phyloP scores from a whole-genome alignment of 2,329 filamentous ascomycete genomes.

The Aspergillus udagawae region DNA sequence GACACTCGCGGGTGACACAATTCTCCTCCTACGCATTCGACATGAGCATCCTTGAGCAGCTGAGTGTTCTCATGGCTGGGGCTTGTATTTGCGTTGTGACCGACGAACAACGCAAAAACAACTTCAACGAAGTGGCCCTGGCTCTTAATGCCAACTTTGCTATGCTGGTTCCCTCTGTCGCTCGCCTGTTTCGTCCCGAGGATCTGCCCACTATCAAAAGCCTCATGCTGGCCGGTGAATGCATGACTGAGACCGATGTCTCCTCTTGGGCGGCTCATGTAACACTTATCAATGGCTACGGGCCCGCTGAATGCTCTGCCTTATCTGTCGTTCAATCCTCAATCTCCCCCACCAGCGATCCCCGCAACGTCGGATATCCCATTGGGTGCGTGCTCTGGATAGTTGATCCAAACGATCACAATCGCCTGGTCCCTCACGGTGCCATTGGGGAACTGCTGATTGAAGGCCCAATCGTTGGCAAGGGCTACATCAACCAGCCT shows the following conservation, averaged over 20 bases:
- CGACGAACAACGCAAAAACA: conserved; percentile 38
- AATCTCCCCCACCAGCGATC: neutral
- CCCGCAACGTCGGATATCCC: conserved; percentile 16
- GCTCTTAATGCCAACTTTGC: conserved; percentile 38
- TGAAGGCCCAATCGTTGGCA: conserved; percentile 40
- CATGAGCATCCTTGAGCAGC: conserved; percentile 28
- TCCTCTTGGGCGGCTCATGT: neutral
- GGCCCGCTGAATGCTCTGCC: conserved; percentile 6
- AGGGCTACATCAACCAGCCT: conserved; percentile 36
- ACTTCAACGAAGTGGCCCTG: conserved; percentile 15
- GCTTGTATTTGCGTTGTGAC: conserved; percentile 44
- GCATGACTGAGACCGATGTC: conserved; percentile 4
- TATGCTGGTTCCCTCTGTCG: conserved; percentile 54
- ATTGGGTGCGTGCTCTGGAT: conserved; percentile 27
- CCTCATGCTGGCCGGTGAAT: conserved; percentile 36
- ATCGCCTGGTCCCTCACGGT: conserved; percentile 33
- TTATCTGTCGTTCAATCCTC: neutral
- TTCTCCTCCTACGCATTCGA: conserved; percentile 40
- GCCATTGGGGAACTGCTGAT: conserved; percentile 42
- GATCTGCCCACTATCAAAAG: conserved; percentile 31
- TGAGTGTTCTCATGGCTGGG: conserved; percentile 37
- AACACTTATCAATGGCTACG: conserved; percentile 4
- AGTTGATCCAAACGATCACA: conserved; percentile 23
- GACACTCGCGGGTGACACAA: conserved; percentile 21
- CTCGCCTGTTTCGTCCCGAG: conserved; percentile 24